phyloP scores from a whole-genome alignment of 2,329 filamentous ascomycete species.

The Aspergillus neoniger region DNA sequence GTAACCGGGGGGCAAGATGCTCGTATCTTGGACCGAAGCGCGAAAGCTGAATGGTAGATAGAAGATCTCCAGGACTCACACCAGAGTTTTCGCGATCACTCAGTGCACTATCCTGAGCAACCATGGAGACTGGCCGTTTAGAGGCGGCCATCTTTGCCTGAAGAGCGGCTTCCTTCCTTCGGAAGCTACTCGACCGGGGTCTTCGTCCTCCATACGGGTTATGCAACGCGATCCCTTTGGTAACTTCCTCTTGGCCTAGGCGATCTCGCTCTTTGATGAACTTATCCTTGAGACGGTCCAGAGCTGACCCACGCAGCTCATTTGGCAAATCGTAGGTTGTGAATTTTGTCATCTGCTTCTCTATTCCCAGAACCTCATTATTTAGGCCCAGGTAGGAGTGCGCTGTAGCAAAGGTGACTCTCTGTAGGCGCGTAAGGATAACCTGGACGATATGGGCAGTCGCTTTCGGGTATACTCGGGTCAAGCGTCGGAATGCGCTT shows the following conservation, averaged over 20 bases:
- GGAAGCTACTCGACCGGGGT: constrained; percentile 69
- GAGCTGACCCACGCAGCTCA: constrained; percentile 77
- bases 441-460: constrained; percentile 98
- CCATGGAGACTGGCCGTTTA: constrained; percentile 27
- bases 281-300: constrained; percentile 88
- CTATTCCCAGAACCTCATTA: constrained; percentile 86
- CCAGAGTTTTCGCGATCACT: constrained; percentile 43
- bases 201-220: constrained; percentile 70
- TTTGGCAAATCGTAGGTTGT: constrained; percentile 91
- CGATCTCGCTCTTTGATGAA: constrained; percentile 83
- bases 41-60: constrained; percentile 74
- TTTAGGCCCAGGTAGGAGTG: constrained; percentile 93
- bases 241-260: constrained; percentile 74
- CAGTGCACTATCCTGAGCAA: constrained; percentile 22
- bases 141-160: constrained; percentile 62
- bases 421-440: constrained; percentile 88
- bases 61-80: constrained; percentile 73
- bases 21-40: constrained; percentile 59
- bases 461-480: constrained; percentile 91
- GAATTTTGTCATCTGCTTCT: constrained; percentile 90
- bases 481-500: constrained; percentile 89
- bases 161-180: constrained; percentile 77
- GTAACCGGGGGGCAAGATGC: constrained; percentile 33
- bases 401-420: constrained; percentile 91
- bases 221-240: constrained; percentile 93